Percentiles rank a stretch among this genome's conserved stretches.
Conservation (phyloP, 129 eudicot species). For the Escallonia rubra region DNA sequence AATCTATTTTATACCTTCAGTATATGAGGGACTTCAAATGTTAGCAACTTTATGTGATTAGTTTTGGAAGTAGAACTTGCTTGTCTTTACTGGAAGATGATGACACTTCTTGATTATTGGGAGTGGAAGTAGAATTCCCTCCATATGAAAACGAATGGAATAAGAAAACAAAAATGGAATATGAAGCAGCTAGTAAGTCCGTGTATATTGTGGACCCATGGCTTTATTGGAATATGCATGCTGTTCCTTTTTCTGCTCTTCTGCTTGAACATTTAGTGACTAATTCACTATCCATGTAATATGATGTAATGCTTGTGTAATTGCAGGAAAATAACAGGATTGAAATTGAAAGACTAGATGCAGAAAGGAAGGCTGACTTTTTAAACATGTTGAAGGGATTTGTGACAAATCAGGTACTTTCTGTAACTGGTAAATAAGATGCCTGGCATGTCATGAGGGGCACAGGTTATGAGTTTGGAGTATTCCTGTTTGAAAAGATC, state of each 20-base stretch:
- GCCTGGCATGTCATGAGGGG: not conserved
- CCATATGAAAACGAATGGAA: too few relatives aligned
- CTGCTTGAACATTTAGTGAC: not conserved
- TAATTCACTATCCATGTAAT: not conserved
- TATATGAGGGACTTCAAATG: too few relatives aligned
- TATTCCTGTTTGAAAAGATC: not conserved
- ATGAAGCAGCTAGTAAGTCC: too few relatives aligned
- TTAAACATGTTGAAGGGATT: constrained; percentile 83
- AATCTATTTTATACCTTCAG: too few relatives aligned
- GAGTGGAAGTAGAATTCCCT: too few relatives aligned
- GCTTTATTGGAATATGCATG: not conserved
- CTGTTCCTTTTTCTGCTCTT: not conserved
- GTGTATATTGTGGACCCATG: too few relatives aligned
- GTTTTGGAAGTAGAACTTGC: too few relatives aligned
- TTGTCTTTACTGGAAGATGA: too few relatives aligned
- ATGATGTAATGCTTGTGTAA: constrained; percentile 4
- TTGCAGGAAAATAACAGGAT: constrained; percentile 80
- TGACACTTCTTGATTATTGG: too few relatives aligned
- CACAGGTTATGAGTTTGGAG: not conserved
- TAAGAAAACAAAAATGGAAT: too few relatives aligned
- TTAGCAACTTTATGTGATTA: too few relatives aligned
- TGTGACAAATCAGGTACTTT: constrained; percentile 75
- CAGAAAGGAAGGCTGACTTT: constrained; percentile 65
- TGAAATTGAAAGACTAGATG: constrained; percentile 67
- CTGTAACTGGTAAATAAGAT: constrained; percentile 1